Evolutionary conservation across 495 filamentous ascomycete species (phyloP).

Genomic region (Parathielavia appendiculata): DNA sequence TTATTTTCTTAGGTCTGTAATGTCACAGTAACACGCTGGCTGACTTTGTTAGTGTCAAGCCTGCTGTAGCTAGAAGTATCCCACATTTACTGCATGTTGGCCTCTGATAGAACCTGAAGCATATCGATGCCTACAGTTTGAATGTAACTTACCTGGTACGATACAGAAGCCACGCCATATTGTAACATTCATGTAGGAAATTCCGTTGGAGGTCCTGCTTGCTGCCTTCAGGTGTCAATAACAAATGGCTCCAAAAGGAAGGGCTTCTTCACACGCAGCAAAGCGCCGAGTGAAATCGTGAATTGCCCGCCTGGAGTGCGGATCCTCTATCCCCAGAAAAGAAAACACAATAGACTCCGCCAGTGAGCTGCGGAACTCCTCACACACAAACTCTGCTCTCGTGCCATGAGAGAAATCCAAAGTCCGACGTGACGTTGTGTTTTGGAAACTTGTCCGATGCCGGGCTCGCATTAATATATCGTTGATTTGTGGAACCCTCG

Average conservation of each 20-base stretch:
- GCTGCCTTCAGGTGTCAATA: not conserved
- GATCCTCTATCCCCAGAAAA: not conserved
- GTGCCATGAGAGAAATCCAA: not conserved
- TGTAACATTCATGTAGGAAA: too few species aligned
- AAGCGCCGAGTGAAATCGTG: not conserved
- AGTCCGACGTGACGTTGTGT: slow-evolving; percentile 5
- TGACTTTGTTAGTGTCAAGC: not conserved
- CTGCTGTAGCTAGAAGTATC: not conserved
- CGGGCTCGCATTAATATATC: not conserved
- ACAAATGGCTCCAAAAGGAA: not conserved
- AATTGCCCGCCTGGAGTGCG: not conserved
- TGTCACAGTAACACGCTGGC: too few species aligned
- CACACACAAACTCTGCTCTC: not conserved
- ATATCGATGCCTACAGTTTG: not conserved
- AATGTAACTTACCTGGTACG: too few species aligned
- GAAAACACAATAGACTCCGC: not conserved
- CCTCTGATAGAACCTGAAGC: too few species aligned
- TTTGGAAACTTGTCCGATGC: not conserved
- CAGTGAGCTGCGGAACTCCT: not conserved
- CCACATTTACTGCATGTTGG: too few species aligned
- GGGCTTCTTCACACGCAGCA: not conserved
- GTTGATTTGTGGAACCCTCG: not conserved
- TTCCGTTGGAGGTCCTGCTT: too few species aligned
- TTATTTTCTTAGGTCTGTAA: too few species aligned
- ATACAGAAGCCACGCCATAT: too few species aligned